Conservation (phyloP, 2,329 filamentous ascomycete species). For the Akanthomyces dipterigenus region DNA sequence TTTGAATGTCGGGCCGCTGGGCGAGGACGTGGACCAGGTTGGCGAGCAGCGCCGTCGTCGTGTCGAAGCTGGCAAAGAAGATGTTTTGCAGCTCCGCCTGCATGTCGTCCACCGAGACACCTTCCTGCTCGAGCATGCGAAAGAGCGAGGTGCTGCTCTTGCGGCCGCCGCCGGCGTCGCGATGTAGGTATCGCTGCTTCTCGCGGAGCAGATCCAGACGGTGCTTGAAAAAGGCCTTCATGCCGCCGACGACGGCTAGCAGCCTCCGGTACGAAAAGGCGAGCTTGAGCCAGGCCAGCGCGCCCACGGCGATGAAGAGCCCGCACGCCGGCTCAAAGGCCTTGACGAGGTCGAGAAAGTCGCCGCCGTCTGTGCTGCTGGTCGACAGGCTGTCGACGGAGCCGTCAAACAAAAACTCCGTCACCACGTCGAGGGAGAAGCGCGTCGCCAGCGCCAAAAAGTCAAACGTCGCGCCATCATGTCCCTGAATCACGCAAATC, state of each 20-base stretch:
- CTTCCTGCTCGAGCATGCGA: conserved; percentile 4
- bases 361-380: background rate
- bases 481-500: background rate
- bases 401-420: conserved; percentile 10
- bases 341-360: conserved; percentile 6
- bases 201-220: conserved; percentile 6
- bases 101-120: conserved; percentile 1
- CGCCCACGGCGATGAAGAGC: conserved; percentile 5
- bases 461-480: background rate
- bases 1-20: background rate
- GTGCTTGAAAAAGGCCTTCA: conserved; percentile 10
- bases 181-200: background rate
- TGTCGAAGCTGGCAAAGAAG: conserved; percentile 12
- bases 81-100: conserved; percentile 11
- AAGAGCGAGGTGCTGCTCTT: conserved; percentile 3
- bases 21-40: conserved; percentile 3
- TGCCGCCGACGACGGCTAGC: background rate
- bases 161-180: background rate
- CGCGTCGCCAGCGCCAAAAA: conserved; percentile 4
- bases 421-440: conserved; percentile 8
- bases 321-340: conserved; percentile 8
- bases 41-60: conserved; percentile 4
- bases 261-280: background rate
- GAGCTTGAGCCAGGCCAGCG: conserved; percentile 4
- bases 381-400: background rate